Conservation (phyloP, 148 eudicot species). For the Camellia sinensis region DNA sequence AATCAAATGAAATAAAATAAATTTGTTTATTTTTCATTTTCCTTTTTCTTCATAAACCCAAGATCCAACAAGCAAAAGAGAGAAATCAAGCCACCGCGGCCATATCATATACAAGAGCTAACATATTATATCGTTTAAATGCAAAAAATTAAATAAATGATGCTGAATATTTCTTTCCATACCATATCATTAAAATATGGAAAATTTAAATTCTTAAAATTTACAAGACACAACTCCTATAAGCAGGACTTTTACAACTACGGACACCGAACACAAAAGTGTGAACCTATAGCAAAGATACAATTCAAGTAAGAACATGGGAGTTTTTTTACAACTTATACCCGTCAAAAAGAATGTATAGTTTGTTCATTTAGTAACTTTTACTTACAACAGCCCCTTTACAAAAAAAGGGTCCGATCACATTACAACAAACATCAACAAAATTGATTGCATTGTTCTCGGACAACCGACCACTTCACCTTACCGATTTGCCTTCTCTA, state of each 20-base stretch:
- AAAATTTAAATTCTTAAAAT: background rate
- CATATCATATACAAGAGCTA: too few relatives aligned
- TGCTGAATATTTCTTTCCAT: background rate
- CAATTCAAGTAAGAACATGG: too few relatives aligned
- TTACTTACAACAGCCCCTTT: conserved; percentile 6
- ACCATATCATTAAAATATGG: background rate
- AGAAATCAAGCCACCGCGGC: too few relatives aligned
- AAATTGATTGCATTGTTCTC: background rate
- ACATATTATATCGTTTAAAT: background rate
- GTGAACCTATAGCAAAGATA: too few relatives aligned
- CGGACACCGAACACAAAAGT: too few relatives aligned
- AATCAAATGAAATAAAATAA: too few relatives aligned
- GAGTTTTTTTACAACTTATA: background rate
- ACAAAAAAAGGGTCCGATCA: background rate
- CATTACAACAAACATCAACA: background rate
- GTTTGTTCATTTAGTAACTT: background rate
- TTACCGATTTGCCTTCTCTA: conserved; percentile 17
- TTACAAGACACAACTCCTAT: background rate
- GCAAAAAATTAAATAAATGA: background rate
- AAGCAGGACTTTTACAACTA: background rate
- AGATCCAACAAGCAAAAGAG: too few relatives aligned
- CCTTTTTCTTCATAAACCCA: too few relatives aligned
- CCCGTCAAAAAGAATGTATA: background rate
- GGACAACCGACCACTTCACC: conserved; percentile 1
- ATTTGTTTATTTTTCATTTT: too few relatives aligned